Evolutionary conservation across 306 rosid species (phyloP), one percentile per base, ranked within the genome.

Genomic region (Sicyos baderoa): DNA sequence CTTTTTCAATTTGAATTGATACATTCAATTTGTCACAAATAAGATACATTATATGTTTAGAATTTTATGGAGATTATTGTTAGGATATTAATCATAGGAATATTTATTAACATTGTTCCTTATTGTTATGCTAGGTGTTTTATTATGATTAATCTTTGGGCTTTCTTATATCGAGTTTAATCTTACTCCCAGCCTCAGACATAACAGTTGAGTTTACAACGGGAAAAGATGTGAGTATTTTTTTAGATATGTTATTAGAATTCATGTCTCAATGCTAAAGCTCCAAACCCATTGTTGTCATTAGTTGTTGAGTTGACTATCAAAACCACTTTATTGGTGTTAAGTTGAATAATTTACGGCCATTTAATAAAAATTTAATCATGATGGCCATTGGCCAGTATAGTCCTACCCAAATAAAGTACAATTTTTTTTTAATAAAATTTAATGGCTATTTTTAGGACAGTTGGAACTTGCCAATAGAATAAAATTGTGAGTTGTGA

Each of bases 371-470:
- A 60, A 0, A 0, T 16, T 55, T 60, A 60, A 60, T 32, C n/a
- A 32, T 60, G 66, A 32, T 59, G 45, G 29, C 29, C 66, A n/a
- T n/a, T 59, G 45, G 66, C 66, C 66, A 59, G 47, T n/a, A 16
- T 32, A 59, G 66, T 60, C 22, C 44, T 29, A 25, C 37, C 44
- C 44, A 58, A 27, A 40, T 25, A 58, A 58, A 58, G 42, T 58
- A 58, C 17, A 12, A 25, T 14, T 14, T 58, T 14, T 14, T 58
- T n/a, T 14, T 11, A 58, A 58, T 57, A 1, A 13, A 25, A 25
- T 14, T 7, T 27, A 27, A 58, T 27, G 64, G 56, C 66, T 25
- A 25, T 25, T 25, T 25, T 25, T 25, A 25, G 29, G 29, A 25
- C 29, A 25, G 29, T 25, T 25, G 29, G 29, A 25, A 25, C 29